Percentiles rank a stretch among this genome's conserved stretches.
Conservation (phyloP, 345 rosid genomes). For the Rhodomyrtus tomentosa region DNA sequence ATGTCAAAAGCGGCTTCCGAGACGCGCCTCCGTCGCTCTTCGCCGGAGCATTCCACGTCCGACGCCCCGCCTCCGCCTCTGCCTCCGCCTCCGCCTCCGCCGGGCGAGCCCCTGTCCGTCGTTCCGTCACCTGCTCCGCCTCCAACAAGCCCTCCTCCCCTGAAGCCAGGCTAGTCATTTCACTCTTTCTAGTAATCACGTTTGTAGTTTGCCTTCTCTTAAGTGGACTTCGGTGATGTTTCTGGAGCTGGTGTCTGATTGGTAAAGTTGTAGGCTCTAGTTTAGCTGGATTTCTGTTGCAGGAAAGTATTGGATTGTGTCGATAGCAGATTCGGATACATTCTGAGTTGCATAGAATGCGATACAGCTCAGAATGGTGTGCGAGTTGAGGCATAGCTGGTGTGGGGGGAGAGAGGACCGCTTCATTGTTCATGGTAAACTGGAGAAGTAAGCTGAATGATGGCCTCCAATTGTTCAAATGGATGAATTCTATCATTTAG, state of each 20-base stretch:
- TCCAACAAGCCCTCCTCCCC: constrained; percentile 34
- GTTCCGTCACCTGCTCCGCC: constrained; percentile 28
- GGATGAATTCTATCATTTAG: neutral
- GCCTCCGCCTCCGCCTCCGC: neutral
- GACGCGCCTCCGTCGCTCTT: neutral
- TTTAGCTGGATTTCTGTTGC: neutral
- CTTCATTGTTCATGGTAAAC: neutral
- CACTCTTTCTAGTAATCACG: neutral
- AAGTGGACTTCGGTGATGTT: neutral
- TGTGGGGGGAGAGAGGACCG: neutral
- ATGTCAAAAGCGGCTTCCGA: neutral
- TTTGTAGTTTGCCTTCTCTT: neutral
- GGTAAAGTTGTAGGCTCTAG: neutral
- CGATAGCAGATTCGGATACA: neutral
- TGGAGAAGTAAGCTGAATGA: neutral
- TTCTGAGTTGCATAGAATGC: neutral
- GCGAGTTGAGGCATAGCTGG: neutral
- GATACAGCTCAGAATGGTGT: neutral
- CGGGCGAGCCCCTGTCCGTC: neutral
- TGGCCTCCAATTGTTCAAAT: neutral
- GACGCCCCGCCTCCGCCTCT: neutral
- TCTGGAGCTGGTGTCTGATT: neutral
- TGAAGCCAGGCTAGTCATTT: constrained; percentile 40
- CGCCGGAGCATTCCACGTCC: neutral
- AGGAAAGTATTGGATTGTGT: neutral